Evolutionary conservation across 176 grass and related monocot genomes (phyloP).

Genomic region (Leersia perrieri): DNA sequence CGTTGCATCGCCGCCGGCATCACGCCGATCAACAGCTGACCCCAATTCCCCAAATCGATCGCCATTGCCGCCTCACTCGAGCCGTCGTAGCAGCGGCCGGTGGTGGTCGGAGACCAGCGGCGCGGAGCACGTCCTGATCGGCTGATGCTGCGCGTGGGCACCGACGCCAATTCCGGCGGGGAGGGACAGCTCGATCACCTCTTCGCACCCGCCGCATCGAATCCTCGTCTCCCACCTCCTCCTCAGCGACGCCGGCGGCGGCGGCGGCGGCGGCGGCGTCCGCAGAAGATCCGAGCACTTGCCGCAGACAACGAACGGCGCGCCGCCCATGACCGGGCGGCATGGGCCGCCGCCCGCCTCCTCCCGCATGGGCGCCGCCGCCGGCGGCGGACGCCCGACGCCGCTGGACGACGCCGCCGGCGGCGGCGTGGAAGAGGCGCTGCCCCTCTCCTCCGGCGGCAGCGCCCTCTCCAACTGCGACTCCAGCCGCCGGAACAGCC

Average conservation of each 20-base stretch:
- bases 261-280: slow-evolving; percentile 32
- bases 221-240: slow-evolving; percentile 19
- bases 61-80: neutral
- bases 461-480: slow-evolving; percentile 12
- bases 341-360: slow-evolving; percentile 1
- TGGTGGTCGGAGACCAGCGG: neutral
- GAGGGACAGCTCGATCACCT: slow-evolving; percentile 38
- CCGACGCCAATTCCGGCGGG: no score
- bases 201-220: slow-evolving; percentile 53
- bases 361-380: neutral
- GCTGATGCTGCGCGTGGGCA: neutral
- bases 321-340: slow-evolving; percentile 49
- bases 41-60: neutral
- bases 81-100: neutral
- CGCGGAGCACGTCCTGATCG: neutral
- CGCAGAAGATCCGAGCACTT: slow-evolving; percentile 49
- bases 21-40: neutral
- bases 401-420: neutral
- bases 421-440: neutral
- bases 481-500: slow-evolving; percentile 23
- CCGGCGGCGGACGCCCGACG: neutral
- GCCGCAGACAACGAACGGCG: slow-evolving; percentile 61
- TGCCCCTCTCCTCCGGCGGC: neutral
- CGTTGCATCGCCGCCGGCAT: no score
- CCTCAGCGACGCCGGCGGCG: slow-evolving; percentile 17